Conservation (phyloP, 257 asterid genomes). For the Rauvolfia tetraphylla region DNA sequence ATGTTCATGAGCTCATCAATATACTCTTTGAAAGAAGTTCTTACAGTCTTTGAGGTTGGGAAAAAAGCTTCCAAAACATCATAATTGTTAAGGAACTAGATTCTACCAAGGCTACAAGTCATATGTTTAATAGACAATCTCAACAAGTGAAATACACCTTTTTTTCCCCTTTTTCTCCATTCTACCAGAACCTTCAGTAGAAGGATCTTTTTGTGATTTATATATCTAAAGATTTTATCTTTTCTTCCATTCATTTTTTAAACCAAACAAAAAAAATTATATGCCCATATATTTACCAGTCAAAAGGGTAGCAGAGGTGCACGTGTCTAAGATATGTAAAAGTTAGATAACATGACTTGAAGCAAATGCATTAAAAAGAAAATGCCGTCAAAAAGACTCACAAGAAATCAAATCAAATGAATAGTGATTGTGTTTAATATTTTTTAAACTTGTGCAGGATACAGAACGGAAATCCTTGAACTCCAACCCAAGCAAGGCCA, state of each 20-base stretch:
- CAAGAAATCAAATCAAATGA: background rate
- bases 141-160: background rate
- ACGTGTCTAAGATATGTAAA: background rate
- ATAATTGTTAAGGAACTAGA: conserved; percentile 11
- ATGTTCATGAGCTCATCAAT: background rate
- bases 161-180: background rate
- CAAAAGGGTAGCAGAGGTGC: background rate
- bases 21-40: background rate
- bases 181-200: background rate
- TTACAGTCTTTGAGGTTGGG: background rate
- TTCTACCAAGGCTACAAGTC: background rate
- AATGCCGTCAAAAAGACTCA: background rate
- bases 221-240: background rate
- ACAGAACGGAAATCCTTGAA: conserved; percentile 26
- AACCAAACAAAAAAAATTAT: background rate
- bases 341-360: background rate
- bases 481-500: conserved; percentile 34
- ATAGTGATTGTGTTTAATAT: background rate
- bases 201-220: background rate
- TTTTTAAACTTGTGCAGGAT: conserved; percentile 28
- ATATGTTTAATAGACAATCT: background rate
- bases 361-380: background rate
- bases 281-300: background rate
- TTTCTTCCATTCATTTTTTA: background rate
- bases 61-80: background rate